Evolutionary conservation across 2,329 filamentous ascomycete species (phyloP).

Genomic region (Gaeumannomyces sp.): DNA sequence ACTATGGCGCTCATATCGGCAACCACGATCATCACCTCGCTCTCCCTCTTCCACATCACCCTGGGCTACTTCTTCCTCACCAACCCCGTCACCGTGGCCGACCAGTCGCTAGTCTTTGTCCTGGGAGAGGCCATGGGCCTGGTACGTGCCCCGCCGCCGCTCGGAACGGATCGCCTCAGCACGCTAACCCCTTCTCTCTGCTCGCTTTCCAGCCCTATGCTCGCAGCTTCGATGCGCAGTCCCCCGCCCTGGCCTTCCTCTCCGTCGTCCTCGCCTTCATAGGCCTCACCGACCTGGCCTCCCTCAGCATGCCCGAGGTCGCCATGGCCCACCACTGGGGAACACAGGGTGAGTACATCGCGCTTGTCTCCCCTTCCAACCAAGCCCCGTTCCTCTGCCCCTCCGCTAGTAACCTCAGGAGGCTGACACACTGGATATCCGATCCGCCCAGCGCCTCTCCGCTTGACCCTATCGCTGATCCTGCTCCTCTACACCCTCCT

Average conservation of each 20-base stretch:
- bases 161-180: background rate
- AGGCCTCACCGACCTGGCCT: conserved; percentile 58
- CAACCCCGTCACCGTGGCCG: conserved; percentile 63
- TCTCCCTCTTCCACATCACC: conserved; percentile 80
- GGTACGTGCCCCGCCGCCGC: conserved; percentile 38
- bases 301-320: conserved; percentile 62
- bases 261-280: conserved; percentile 58
- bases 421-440: background rate
- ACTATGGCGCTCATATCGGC: conserved; percentile 77
- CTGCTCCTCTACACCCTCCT: conserved; percentile 60
- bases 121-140: conserved; percentile 79
- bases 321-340: conserved; percentile 58
- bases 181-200: background rate
- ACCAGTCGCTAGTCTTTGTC: conserved; percentile 75
- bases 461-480: conserved; percentile 55
- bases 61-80: conserved; percentile 79
- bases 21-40: conserved; percentile 70
- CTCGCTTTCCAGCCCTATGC: conserved; percentile 48
- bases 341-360: conserved; percentile 54
- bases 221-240: conserved; percentile 60
- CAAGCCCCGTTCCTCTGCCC: conserved; percentile 48
- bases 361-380: conserved; percentile 33
- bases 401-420: conserved; percentile 24
- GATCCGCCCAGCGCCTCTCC: conserved; percentile 48
- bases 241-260: conserved; percentile 67